Base-by-base conservation (phyloP, 2,329 filamentous ascomycete genomes). In the Phyllosticta capitalensis region DNA sequence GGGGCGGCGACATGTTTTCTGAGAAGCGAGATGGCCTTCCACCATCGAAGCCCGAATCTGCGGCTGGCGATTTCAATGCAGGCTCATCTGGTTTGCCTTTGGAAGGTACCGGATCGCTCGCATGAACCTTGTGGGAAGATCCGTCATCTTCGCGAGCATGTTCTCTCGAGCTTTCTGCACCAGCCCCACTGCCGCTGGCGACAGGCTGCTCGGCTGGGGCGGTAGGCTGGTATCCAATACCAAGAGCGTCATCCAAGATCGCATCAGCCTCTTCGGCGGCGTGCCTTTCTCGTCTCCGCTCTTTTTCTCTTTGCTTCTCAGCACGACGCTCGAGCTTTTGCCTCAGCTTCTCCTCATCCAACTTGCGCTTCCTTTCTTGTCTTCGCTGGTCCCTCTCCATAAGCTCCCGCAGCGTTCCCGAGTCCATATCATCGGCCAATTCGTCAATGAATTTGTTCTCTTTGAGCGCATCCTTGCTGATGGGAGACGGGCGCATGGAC, bases 361-460 rank as follows among this genome's bases (percentile, higher is more conserved):
- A 80, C 60, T 82, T 78, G 57, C 81, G 83, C 73, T 89, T 92
- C 69, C 85, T 84, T 65, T 96, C 89, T 64, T 82, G 84, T 60
- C 94, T 83, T 67, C 92, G 83, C 64, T 86, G 81, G 68, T 99
- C 94, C 61, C 94, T 81, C 67, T 99, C 94, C 83, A 99, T 87
- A 28, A 97, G 79, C 69, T 95, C 89, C 61, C 92, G 83, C 48
- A 99, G 72, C 65, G 90, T 92, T 56, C 87, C 84, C 3, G 94
- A 88, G 73, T 90, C 90, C 58, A 99, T 79, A 61, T 89, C 87
- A 69, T 97, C 89, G 21, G 91, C 94, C 52, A 97, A 71, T 52
- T 83, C 81, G 61, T 86, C 83, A 52, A 88, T 81, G 33, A 72
- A 88, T 14, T 59, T 59, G 75, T 74, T 89, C 74, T 69, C 81